Base-by-base conservation (phyloP, 202 grass and related monocot species). In the Schoenoplectus tabernaemontani region DNA sequence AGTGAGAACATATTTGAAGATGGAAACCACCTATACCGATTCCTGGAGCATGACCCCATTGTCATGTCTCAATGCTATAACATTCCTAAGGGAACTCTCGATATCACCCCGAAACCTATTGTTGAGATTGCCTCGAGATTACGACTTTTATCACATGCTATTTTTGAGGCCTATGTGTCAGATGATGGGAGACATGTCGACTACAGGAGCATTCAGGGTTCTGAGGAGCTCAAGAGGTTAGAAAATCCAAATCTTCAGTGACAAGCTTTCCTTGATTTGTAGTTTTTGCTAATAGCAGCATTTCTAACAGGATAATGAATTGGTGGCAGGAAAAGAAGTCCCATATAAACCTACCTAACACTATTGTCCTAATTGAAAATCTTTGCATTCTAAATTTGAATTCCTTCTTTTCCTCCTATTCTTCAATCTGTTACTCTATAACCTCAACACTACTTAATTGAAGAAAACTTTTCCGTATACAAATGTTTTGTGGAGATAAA, bases 1-100 rank as follows among this genome's bases (percentile, higher is more conserved):
- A 97, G 94, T 82, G 94, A 97, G 84, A 89, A 92, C 85, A 73
- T 87, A 63, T 91, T 97, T 69, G 91, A 97, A 86, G 94, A 97
- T 90, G 91, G 91, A 85, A 97, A 93, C 83, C 91, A 88, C n/a
- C 50, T 88, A 9, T 97, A 92, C 73, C 91, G 94, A 34, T 97
- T 97, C 83, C 75, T 97, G 81, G 94, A 97, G 82, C 87, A 93
- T 80, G 94, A 93, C 78, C 94, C 94, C 12, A 58, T 83, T 76
- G 41, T 97, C 75, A 90, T 90, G 84, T 88, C 77, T 67, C 91
- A 93, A n/a, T 97, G 94, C 86, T 88, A 88, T 83, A 97, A 93
- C 77, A 92, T 93, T 56, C 89, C 89, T 76, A 93, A 78, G 87
- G 91, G 91, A 41, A 89, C 73, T 58, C 89, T 87, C 26, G 94